These are phyloP conservation scores for Syzygium grande DNA, from an alignment of 345 rosid species.

Conservation along the genomic window DNA sequence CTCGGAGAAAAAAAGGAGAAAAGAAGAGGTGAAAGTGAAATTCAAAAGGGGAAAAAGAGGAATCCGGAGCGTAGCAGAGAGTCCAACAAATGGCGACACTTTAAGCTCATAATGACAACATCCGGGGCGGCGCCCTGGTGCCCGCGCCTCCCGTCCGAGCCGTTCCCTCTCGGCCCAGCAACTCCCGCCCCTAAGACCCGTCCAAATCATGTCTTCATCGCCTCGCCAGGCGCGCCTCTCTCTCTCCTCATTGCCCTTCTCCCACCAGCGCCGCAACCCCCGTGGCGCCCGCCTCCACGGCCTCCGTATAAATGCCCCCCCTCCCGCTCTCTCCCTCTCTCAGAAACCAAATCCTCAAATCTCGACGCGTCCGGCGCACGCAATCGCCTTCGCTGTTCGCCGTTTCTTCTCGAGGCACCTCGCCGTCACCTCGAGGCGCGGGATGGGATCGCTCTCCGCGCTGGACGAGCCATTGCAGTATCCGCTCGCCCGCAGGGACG, in stretches of 20 bases:
- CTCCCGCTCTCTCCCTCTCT: background rate
- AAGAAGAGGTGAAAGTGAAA: background rate
- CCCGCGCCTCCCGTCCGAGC: background rate
- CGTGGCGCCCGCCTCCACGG: background rate
- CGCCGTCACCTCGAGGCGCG: background rate
- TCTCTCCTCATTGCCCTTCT: background rate
- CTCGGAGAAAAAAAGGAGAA: background rate
- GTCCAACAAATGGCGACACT: conserved; percentile 27
- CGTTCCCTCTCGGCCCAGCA: background rate
- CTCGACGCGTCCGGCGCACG: background rate
- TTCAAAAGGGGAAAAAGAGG: background rate
- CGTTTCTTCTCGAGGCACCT: background rate
- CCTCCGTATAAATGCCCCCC: background rate
- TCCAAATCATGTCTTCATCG: background rate
- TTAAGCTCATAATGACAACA: conserved; percentile 21
- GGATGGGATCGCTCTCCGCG: conserved; percentile 56
- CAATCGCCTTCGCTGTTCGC: background rate
- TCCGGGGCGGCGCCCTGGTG: background rate
- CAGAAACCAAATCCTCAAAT: background rate
- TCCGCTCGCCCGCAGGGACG: conserved; percentile 61
- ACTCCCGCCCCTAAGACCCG: background rate
- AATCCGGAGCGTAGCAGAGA: background rate
- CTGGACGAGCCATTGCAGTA: conserved; percentile 32
- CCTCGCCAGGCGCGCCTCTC: background rate
- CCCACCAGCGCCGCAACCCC: too few relatives aligned